These are phyloP conservation scores for Cudoniella acicularis DNA, from an alignment of 495 filamentous ascomycete species.

Conservation along the genomic window DNA sequence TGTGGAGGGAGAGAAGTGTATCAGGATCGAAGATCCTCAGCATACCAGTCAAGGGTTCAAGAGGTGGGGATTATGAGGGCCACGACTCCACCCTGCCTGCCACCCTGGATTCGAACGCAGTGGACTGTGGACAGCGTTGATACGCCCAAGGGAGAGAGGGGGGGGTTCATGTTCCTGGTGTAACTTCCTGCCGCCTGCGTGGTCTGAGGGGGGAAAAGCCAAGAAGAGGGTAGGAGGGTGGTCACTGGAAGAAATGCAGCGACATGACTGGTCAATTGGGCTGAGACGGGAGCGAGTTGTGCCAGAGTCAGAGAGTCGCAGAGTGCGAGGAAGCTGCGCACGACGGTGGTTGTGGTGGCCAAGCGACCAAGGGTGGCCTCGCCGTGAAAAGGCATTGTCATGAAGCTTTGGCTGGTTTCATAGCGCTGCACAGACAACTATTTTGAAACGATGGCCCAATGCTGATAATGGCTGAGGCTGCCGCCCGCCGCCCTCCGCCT, in stretches of 20 bases:
- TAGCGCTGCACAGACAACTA: too few relatives aligned
- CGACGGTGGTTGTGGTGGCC: background rate
- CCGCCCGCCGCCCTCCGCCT: too few relatives aligned
- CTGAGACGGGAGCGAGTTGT: background rate
- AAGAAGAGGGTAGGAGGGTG: too few relatives aligned
- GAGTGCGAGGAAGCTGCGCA: background rate
- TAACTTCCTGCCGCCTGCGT: background rate
- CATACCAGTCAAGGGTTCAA: background rate
- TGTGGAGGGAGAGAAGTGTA: constrained; percentile 27
- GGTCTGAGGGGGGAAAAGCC: background rate
- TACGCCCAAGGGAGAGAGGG: background rate
- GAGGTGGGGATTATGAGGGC: background rate
- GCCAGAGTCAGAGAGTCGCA: background rate
- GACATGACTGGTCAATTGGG: background rate
- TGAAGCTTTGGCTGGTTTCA: background rate
- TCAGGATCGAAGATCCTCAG: constrained; percentile 7
- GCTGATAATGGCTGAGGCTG: too few relatives aligned
- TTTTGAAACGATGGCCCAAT: too few relatives aligned
- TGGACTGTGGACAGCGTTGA: background rate
- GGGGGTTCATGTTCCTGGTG: background rate
- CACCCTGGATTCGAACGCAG: background rate
- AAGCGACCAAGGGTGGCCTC: too few relatives aligned
- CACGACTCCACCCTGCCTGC: too few relatives aligned
- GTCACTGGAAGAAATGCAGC: background rate
- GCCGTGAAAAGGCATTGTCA: background rate